These are phyloP conservation scores for Myotisia sp. DNA, from an alignment of 2,329 filamentous ascomycete species.

Conservation along the genomic window DNA sequence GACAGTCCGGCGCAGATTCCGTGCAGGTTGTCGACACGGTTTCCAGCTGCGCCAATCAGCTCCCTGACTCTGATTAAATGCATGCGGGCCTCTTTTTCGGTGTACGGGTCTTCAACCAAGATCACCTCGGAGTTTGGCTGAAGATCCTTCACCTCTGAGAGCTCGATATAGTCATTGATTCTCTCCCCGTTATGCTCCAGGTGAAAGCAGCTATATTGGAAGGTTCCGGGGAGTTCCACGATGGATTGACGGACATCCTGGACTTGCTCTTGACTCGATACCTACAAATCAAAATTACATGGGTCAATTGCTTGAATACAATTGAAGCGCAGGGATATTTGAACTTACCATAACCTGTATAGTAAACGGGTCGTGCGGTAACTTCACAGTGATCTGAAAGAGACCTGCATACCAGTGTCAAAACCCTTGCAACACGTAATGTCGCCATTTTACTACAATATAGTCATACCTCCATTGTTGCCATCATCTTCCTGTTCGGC, in stretches of 20 bases:
- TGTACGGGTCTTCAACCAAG: slow-evolving; percentile 89
- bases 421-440: background rate
- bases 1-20: slow-evolving; percentile 75
- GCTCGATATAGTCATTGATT: slow-evolving; percentile 88
- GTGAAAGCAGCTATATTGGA: slow-evolving; percentile 98
- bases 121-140: slow-evolving; percentile 61
- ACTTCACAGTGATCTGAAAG: slow-evolving; percentile 61
- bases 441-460: background rate
- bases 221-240: slow-evolving; percentile 80
- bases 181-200: slow-evolving; percentile 77
- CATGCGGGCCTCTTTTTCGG: slow-evolving; percentile 93
- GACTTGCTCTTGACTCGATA: slow-evolving; percentile 85
- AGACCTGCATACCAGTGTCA: slow-evolving; percentile 30
- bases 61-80: slow-evolving; percentile 84
- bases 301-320: slow-evolving; percentile 5
- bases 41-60: slow-evolving; percentile 78
- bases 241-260: slow-evolving; percentile 95
- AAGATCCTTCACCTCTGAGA: slow-evolving; percentile 76
- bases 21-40: slow-evolving; percentile 74
- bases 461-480: slow-evolving; percentile 11
- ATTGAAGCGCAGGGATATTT: background rate
- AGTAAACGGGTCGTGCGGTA: slow-evolving; percentile 65
- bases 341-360: slow-evolving; percentile 68
- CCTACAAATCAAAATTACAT: slow-evolving; percentile 38
- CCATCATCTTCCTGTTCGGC: slow-evolving; percentile 23